These are phyloP conservation scores for Chrysosporium keratinophilum DNA, from an alignment of 2,329 filamentous ascomycete genomes.

Conservation along the genomic window DNA sequence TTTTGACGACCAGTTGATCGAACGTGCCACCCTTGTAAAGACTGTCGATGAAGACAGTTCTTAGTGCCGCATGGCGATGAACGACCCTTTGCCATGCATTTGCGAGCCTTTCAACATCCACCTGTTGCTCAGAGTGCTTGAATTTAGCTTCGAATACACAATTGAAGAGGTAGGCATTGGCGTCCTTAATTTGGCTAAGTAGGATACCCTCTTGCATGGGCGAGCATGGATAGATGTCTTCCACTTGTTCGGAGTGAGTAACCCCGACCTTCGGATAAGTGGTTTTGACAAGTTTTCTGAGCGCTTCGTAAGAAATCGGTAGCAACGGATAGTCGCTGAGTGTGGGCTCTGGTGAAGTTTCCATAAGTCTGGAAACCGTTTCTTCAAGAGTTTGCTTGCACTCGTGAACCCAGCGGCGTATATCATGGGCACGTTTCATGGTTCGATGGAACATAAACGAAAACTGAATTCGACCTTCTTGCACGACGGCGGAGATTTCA, in stretches of 20 bases:
- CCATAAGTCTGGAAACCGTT: slow-evolving; percentile 22
- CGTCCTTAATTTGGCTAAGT: slow-evolving; percentile 29
- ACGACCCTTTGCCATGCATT: slow-evolving; percentile 28
- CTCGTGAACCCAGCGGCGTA: slow-evolving; percentile 36
- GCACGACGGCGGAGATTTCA: slow-evolving; percentile 42
- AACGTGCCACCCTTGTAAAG: slow-evolving; percentile 28
- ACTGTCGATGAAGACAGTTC: slow-evolving; percentile 30
- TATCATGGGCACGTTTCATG: slow-evolving; percentile 36
- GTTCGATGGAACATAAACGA: slow-evolving; percentile 41
- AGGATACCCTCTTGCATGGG: slow-evolving; percentile 21
- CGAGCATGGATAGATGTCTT: slow-evolving; percentile 29
- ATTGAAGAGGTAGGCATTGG: slow-evolving; percentile 29
- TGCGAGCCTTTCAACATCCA: slow-evolving; percentile 24
- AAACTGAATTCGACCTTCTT: slow-evolving; percentile 38
- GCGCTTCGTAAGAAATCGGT: slow-evolving; percentile 33
- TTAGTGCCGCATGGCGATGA: slow-evolving; percentile 26
- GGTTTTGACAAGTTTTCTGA: slow-evolving; percentile 30
- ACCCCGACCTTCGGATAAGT: slow-evolving; percentile 30
- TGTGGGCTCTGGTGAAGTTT: slow-evolving; percentile 23
- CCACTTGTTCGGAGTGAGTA: slow-evolving; percentile 26
- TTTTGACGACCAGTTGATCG: slow-evolving; percentile 31
- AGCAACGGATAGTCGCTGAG: slow-evolving; percentile 39
- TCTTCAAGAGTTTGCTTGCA: slow-evolving; percentile 29
- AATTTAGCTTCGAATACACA: slow-evolving; percentile 26
- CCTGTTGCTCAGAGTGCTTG: slow-evolving; percentile 8